A percentile compares a stretch with the other conserved stretches of the same genome.
phyloP scores from a whole-genome alignment of 768 basidiomycete genomes.

The Mycena rebaudengoi region DNA sequence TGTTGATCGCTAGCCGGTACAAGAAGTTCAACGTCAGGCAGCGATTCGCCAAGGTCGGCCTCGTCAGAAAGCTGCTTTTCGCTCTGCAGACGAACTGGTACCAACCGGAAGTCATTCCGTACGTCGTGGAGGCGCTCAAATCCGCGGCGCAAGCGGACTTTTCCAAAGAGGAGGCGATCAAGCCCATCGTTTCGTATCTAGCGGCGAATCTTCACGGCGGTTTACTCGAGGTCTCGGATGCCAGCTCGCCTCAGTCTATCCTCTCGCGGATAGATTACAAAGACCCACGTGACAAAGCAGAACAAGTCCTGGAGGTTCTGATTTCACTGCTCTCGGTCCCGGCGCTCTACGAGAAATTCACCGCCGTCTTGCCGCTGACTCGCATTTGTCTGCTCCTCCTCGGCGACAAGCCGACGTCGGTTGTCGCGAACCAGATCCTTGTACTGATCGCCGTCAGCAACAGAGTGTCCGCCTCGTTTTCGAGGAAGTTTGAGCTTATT shows the following conservation, averaged over 20 bases:
- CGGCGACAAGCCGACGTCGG: conserved; percentile 73
- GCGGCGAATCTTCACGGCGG: conserved; percentile 73
- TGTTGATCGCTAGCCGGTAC: conserved; percentile 77
- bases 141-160: conserved; percentile 72
- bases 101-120: conserved; percentile 55
- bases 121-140: conserved; percentile 67
- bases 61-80: conserved; percentile 83
- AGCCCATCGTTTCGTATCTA: conserved; percentile 86
- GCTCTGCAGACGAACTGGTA: conserved; percentile 86
- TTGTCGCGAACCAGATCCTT: conserved; percentile 67
- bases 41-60: conserved; percentile 72
- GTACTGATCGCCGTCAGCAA: conserved; percentile 66
- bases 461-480: conserved; percentile 66
- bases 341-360: conserved; percentile 73
- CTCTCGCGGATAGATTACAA: conserved; percentile 62
- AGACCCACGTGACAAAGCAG: conserved; percentile 65
- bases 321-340: conserved; percentile 67
- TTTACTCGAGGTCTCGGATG: conserved; percentile 12
- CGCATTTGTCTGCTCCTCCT: conserved; percentile 84
- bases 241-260: conserved; percentile 63
- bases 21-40: conserved; percentile 81
- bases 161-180: conserved; percentile 77
- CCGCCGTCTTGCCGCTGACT: conserved; percentile 75
- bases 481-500: conserved; percentile 83
- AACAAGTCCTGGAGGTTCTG: conserved; percentile 71